Evolutionary conservation across 352 stramenopile species (phyloP).

Genomic region (Pythium biforme): DNA sequence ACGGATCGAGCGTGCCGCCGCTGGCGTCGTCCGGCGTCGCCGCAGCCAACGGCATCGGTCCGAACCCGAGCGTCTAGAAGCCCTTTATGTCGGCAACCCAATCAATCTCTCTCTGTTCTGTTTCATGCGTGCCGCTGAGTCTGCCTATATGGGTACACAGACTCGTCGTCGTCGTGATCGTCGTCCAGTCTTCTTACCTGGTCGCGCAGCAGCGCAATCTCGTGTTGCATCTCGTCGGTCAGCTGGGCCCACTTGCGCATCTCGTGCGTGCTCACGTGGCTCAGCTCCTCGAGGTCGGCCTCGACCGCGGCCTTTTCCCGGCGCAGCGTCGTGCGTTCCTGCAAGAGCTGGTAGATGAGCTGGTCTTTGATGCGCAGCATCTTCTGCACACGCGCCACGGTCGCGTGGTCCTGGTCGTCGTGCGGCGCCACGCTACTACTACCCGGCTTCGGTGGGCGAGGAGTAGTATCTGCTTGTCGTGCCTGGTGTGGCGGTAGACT

Average conservation of each 20-base stretch:
- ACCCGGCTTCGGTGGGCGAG: no score
- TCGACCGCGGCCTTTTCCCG: conserved; percentile 51
- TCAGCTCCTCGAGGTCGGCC: conserved; percentile 59
- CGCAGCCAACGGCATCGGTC: background rate
- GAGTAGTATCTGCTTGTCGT: no score
- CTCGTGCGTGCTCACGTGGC: conserved; percentile 64
- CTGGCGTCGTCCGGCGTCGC: background rate
- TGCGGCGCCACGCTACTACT: background rate
- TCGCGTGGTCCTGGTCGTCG: background rate
- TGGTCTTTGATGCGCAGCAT: conserved; percentile 75
- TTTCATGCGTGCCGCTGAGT: conserved; percentile 9
- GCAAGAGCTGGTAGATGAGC: conserved; percentile 80
- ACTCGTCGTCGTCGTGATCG: background rate
- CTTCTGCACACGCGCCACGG: conserved; percentile 23
- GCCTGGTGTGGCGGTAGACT: no score
- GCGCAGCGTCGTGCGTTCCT: conserved; percentile 57
- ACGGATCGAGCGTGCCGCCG: conserved; percentile 11
- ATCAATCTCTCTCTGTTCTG: no score
- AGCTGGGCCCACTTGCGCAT: conserved; percentile 84
- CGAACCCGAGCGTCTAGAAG: conserved; percentile 17
- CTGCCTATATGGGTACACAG: conserved; percentile 1
- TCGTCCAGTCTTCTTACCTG: conserved; percentile 12
- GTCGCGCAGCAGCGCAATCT: conserved; percentile 64
- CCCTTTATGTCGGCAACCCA: background rate
- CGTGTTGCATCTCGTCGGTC: conserved; percentile 78